phyloP scores from a whole-genome alignment of 169 alveolate genomes.

The Cryptosporidium andersoni region DNA sequence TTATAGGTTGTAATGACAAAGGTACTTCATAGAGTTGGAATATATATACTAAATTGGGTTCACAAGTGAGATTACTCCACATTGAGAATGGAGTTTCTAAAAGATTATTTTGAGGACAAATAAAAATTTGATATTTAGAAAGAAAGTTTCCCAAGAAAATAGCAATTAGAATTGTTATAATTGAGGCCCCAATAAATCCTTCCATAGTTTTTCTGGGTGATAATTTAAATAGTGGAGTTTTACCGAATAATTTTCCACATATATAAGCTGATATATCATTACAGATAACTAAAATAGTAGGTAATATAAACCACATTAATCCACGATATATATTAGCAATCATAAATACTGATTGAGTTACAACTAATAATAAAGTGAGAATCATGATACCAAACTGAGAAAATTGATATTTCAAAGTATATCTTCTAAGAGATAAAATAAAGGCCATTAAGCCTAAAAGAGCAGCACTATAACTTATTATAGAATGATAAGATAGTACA shows the following conservation, averaged over 20 bases:
- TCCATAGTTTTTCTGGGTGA: slow-evolving; percentile 99
- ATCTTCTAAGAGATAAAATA: slow-evolving; percentile 88
- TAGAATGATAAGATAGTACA: slow-evolving; percentile 86
- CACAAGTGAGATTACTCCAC: slow-evolving; percentile 78
- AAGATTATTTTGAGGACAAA: slow-evolving; percentile 89
- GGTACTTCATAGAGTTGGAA: slow-evolving; percentile 72
- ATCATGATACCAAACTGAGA: slow-evolving; percentile 88
- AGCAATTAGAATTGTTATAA: slow-evolving; percentile 82
- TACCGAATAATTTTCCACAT: slow-evolving; percentile 95
- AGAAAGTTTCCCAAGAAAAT: slow-evolving; percentile 74
- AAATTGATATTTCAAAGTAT: slow-evolving; percentile 91
- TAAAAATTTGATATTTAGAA: slow-evolving; percentile 77
- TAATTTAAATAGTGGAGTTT: slow-evolving; percentile 89
- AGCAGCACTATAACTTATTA: slow-evolving; percentile 84
- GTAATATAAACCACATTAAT: slow-evolving; percentile 94
- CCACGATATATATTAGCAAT: slow-evolving; percentile 93
- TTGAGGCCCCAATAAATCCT: slow-evolving; percentile 94
- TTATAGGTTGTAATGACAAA: slow-evolving; percentile 3
- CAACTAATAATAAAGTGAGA: slow-evolving; percentile 81
- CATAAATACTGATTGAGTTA: slow-evolving; percentile 80
- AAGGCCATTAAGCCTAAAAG: slow-evolving; percentile 91
- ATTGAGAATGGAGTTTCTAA: slow-evolving; percentile 80
- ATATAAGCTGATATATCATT: slow-evolving; percentile 96
- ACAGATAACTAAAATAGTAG: slow-evolving; percentile 89
- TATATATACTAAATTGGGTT: slow-evolving; percentile 71